A percentile compares a stretch with the other conserved stretches of the same genome.
Evolutionary conservation across 257 asterid species (phyloP).

Genomic region (Rhazya stricta): DNA sequence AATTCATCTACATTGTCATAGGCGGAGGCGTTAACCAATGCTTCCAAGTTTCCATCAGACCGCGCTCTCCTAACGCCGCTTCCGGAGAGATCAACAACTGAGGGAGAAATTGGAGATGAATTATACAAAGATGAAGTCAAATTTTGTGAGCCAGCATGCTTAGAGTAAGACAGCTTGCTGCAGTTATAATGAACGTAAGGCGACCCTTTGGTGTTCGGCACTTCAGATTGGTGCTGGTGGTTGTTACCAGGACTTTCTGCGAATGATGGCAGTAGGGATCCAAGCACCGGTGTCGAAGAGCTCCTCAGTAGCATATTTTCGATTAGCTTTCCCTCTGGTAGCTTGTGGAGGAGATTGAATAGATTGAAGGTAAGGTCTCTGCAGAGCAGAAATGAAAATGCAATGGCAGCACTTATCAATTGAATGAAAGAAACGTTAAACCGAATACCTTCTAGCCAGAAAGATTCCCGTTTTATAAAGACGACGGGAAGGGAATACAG

Average conservation of each 20-base stretch:
- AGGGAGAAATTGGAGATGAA: constrained; percentile 42
- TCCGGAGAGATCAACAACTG: constrained; percentile 28
- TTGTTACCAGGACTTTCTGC: constrained; percentile 50
- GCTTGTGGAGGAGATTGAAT: background rate
- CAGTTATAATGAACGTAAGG: constrained; percentile 6
- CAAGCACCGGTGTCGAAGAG: constrained; percentile 86
- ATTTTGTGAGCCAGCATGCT: constrained; percentile 29
- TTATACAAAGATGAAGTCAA: constrained; percentile 25
- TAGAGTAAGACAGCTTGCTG: constrained; percentile 30
- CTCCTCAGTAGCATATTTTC: constrained; percentile 64
- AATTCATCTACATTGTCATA: constrained; percentile 35
- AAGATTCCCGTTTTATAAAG: constrained; percentile 8
- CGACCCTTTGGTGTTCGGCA: constrained; percentile 26
- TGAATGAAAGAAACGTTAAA: background rate
- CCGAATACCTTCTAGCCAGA: constrained; percentile 14
- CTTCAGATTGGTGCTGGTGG: constrained; percentile 34
- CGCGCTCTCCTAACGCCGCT: constrained; percentile 53
- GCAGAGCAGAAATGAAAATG: background rate
- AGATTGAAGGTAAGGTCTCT: background rate
- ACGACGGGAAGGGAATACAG: background rate
- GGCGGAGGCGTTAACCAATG: constrained; percentile 30
- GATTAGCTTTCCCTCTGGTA: constrained; percentile 2
- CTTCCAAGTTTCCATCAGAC: constrained; percentile 75
- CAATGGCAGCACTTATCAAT: background rate
- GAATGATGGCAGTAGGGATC: constrained; percentile 54